A percentile compares a stretch with the other conserved stretches of the same genome.
Evolutionary conservation across 352 stramenopile species (phyloP).

Genomic region (Pythium apleroticum): DNA sequence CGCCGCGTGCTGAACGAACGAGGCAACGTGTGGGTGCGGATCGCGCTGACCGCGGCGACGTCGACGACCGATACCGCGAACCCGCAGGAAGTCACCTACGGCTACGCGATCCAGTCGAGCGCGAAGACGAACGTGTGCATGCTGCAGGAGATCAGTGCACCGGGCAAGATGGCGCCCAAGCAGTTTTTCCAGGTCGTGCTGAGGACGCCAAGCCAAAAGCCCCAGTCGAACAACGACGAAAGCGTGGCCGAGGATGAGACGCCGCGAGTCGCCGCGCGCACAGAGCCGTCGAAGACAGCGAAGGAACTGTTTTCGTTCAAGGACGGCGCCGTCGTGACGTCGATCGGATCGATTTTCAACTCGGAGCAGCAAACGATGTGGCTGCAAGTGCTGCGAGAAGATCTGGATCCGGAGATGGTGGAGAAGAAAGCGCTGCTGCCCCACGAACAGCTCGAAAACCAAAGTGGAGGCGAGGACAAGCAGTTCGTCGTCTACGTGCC

Average conservation of each 20-base stretch:
- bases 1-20: slow-evolving; percentile 50
- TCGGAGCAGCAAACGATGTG: slow-evolving; percentile 49
- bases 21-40: slow-evolving; percentile 68
- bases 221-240: neutral
- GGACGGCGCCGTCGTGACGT: slow-evolving; percentile 46
- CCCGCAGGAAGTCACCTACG: slow-evolving; percentile 48
- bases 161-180: slow-evolving; percentile 57
- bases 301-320: slow-evolving; percentile 61
- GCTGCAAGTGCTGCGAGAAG: slow-evolving; percentile 57
- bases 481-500: slow-evolving; percentile 62
- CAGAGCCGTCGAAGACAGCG: slow-evolving; percentile 36
- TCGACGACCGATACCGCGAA: slow-evolving; percentile 19
- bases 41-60: slow-evolving; percentile 33
- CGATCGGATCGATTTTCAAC: slow-evolving; percentile 56
- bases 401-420: slow-evolving; percentile 49
- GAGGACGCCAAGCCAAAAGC: neutral
- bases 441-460: slow-evolving; percentile 26
- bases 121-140: slow-evolving; percentile 77
- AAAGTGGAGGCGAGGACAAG: slow-evolving; percentile 31
- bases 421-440: slow-evolving; percentile 31
- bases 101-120: slow-evolving; percentile 75
- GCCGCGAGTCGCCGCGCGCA: slow-evolving; percentile 30
- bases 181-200: slow-evolving; percentile 55
- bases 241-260: neutral
- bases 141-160: slow-evolving; percentile 63